Percentiles rank a stretch among this genome's conserved stretches.
Evolutionary conservation across 441 rosid species (phyloP).

Genomic region (Cnidoscolus chayamansa): DNA sequence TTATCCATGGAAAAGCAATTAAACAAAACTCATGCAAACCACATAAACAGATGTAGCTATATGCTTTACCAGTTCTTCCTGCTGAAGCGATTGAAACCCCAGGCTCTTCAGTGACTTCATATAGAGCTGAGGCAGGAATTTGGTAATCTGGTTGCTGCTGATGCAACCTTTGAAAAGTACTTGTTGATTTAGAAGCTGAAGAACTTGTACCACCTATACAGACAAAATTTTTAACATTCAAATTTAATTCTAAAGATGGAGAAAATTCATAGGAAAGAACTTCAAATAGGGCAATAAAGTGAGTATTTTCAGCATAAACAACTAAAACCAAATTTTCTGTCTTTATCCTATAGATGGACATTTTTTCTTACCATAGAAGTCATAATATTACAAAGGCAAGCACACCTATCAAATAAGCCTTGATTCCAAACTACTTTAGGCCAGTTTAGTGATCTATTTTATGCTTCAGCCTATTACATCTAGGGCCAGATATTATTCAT

Average conservation of each 20-base stretch:
- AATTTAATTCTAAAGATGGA: constrained; percentile 9
- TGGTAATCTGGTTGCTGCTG: constrained; percentile 61
- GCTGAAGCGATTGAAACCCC: constrained; percentile 29
- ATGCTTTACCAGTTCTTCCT: constrained; percentile 39
- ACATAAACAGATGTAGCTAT: neutral
- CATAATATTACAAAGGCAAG: too few relatives aligned
- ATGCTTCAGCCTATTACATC: too few relatives aligned
- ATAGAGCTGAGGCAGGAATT: constrained; percentile 85
- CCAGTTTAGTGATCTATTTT: too few relatives aligned
- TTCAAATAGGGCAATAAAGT: neutral
- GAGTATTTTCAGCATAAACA: too few relatives aligned
- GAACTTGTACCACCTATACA: constrained; percentile 42
- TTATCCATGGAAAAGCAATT: neutral
- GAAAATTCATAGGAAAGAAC: neutral
- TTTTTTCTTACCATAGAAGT: too few relatives aligned
- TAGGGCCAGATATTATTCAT: too few relatives aligned
- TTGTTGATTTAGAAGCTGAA: constrained; percentile 39
- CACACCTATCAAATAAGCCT: neutral
- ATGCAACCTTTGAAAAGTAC: constrained; percentile 42
- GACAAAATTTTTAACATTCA: constrained; percentile 11
- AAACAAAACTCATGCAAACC: neutral
- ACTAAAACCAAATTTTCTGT: neutral
- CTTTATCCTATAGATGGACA: too few relatives aligned
- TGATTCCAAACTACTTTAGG: neutral
- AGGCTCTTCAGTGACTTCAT: constrained; percentile 52